Conservation (phyloP, 441 rosid species). For the Omphalea diandra region DNA sequence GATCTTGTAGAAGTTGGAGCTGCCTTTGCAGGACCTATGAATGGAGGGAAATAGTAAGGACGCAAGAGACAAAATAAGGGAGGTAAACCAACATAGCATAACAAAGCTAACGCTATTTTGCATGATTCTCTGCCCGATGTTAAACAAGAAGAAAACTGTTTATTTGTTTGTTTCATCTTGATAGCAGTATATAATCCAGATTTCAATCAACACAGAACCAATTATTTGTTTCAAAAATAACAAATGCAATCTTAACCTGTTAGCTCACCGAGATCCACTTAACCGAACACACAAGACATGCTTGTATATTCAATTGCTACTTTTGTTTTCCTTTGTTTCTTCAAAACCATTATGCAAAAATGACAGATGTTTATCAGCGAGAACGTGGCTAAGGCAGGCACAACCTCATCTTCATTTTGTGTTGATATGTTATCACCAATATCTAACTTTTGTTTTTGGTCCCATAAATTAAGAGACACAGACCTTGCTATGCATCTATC, state of each 20-base stretch:
- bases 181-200: neutral
- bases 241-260: neutral
- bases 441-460: neutral
- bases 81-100: neutral
- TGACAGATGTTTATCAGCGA: too few relatives aligned
- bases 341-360: neutral
- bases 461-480: neutral
- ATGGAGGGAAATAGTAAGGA: neutral
- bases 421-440: neutral
- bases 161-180: neutral
- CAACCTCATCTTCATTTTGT: neutral
- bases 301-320: neutral
- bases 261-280: neutral
- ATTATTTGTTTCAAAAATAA: neutral
- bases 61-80: neutral
- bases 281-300: neutral
- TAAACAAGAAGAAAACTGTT: too few relatives aligned
- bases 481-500: neutral
- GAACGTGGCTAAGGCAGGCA: neutral
- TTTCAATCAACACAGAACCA: neutral
- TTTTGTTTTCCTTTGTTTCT: neutral
- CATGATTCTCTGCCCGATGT: neutral
- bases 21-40: slow-evolving; percentile 39
- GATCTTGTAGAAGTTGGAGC: slow-evolving; percentile 32
- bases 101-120: neutral